phyloP scores from a whole-genome alignment of 139 green algal genomes.

The Parachlorella kessleri region DNA sequence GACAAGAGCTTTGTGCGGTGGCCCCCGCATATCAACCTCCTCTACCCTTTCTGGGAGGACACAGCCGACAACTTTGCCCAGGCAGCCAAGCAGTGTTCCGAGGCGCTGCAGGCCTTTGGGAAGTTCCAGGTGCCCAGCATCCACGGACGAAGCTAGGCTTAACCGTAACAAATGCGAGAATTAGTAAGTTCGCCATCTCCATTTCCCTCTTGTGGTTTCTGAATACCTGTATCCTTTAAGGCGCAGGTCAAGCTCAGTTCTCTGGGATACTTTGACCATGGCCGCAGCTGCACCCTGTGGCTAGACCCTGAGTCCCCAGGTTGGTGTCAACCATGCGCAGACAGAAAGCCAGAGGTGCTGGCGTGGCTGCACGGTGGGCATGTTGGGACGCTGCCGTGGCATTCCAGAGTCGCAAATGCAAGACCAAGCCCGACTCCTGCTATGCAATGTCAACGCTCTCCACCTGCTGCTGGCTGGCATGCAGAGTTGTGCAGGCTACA shows the following conservation, averaged over 20 bases:
- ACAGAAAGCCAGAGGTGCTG: background rate
- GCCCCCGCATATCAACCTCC: conserved; percentile 80
- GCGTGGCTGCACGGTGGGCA: background rate
- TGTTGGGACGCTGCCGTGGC: background rate
- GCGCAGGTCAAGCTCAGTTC: conserved; percentile 18
- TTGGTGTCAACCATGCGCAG: too few relatives aligned
- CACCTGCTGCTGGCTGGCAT: background rate
- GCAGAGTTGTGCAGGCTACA: conserved; percentile 52
- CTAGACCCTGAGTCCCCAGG: conserved; percentile 21
- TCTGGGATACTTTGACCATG: conserved; percentile 48
- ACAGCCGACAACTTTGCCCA: conserved; percentile 33
- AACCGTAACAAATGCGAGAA: background rate
- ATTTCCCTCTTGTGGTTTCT: background rate
- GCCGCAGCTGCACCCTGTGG: conserved; percentile 55
- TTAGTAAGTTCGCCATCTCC: background rate
- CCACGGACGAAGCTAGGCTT: background rate
- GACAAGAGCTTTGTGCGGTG: conserved; percentile 71
- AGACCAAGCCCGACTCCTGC: background rate
- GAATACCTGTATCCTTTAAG: background rate
- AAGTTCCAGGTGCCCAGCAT: conserved; percentile 10
- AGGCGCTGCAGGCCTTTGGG: conserved; percentile 8
- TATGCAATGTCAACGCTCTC: background rate
- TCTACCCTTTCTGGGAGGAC: conserved; percentile 76
- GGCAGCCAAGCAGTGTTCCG: conserved; percentile 15
- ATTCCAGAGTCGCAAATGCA: background rate